phyloP scores from a whole-genome alignment of 2,329 filamentous ascomycete species.

The Botrytis deweyae region DNA sequence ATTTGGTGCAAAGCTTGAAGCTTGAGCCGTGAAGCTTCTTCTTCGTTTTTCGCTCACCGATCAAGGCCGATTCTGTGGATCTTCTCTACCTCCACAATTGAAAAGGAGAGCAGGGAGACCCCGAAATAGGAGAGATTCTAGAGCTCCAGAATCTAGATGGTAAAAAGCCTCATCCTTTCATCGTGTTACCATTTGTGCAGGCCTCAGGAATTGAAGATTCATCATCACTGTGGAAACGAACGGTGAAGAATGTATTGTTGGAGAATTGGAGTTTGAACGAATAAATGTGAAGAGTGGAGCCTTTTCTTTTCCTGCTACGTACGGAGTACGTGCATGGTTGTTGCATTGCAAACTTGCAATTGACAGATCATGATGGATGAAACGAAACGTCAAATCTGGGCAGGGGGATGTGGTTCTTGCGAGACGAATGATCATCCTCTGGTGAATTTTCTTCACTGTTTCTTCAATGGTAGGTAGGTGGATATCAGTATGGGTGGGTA shows the following conservation, averaged over 20 bases:
- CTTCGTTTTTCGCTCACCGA: neutral
- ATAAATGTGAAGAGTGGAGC: neutral
- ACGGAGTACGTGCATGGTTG: neutral
- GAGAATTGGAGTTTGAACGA: neutral
- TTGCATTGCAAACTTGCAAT: slow-evolving; percentile 2
- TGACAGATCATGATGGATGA: slow-evolving; percentile 14
- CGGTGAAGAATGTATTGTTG: neutral
- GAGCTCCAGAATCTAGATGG: neutral
- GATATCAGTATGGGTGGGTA: neutral
- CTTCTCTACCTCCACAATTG: neutral
- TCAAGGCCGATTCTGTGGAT: slow-evolving; percentile 1
- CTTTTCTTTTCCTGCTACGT: neutral
- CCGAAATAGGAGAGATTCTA: neutral
- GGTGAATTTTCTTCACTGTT: neutral
- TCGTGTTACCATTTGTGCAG: neutral
- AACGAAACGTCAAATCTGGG: neutral
- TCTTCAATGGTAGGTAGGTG: neutral
- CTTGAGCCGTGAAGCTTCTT: neutral
- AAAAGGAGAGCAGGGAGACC: neutral
- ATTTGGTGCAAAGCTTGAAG: neutral
- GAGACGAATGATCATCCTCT: neutral
- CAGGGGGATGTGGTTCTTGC: neutral
- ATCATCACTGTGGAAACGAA: slow-evolving; percentile 7
- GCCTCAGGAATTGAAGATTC: neutral
- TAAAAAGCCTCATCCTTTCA: neutral